Evolutionary conservation across 352 stramenopile species (phyloP).

Genomic region (Pythium aquatile): DNA sequence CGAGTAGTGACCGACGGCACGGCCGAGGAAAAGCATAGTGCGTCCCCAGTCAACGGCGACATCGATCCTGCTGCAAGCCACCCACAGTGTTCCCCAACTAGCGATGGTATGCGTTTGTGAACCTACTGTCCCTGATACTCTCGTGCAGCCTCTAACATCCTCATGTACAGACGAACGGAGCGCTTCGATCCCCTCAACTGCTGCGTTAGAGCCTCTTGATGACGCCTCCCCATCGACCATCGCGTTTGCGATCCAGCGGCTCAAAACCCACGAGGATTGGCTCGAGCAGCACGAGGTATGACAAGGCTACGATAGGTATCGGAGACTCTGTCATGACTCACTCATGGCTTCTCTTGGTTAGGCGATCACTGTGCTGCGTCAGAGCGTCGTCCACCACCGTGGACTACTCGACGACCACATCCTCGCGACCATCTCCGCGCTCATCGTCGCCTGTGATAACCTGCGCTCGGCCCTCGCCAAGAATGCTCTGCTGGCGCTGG

Average conservation of each 20-base stretch:
- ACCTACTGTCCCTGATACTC: neutral
- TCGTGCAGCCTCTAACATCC: neutral
- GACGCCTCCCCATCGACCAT: constrained; percentile 3
- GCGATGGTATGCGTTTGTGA: constrained; percentile 8
- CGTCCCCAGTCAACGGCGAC: constrained; percentile 1
- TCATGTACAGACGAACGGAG: constrained; percentile 26
- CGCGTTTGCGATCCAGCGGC: constrained; percentile 23
- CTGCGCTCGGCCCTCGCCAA: constrained; percentile 68
- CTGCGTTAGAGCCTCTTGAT: constrained; percentile 25
- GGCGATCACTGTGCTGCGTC: constrained; percentile 47
- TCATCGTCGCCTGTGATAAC: constrained; percentile 54
- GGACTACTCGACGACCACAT: constrained; percentile 29
- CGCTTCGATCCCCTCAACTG: constrained; percentile 24
- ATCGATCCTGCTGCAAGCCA: neutral
- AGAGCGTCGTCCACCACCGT: constrained; percentile 54
- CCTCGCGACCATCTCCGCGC: constrained; percentile 28
- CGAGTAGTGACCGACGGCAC: constrained; percentile 7
- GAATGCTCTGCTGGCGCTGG: constrained; percentile 59
- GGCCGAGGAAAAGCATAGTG: constrained; percentile 12
- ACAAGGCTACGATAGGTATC: neutral
- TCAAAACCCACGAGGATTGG: constrained; percentile 50
- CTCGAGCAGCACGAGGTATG: constrained; percentile 56
- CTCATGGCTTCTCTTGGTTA: constrained; percentile 9
- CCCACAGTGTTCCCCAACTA: constrained; percentile 8
- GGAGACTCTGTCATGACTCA: neutral